Conservation (phyloP, 169 alveolate genomes). For the Plasmodium ovale region DNA sequence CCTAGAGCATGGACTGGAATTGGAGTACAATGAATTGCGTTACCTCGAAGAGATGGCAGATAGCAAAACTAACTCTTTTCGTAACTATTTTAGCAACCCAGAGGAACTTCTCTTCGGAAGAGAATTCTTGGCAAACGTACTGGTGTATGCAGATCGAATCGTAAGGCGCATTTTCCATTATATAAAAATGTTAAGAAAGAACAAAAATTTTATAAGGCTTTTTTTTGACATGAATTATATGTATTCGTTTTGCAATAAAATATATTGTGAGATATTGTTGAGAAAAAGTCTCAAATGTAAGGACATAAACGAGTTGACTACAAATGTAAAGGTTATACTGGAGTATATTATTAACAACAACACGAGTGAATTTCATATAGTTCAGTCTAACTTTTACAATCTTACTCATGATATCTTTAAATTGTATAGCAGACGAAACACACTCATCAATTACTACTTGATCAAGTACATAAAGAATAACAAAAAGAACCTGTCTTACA, state of each 20-base stretch:
- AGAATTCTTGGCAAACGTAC: constrained; percentile 1
- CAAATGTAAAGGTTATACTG: constrained; percentile 39
- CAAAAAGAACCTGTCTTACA: constrained; percentile 35
- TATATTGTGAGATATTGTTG: constrained; percentile 18
- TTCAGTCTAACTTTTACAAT: constrained; percentile 42
- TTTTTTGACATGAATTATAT: constrained; percentile 62
- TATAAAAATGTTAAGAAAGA: constrained; percentile 41
- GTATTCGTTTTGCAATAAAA: constrained; percentile 46
- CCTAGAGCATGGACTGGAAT: no score
- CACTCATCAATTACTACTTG: constrained; percentile 32
- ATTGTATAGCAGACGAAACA: constrained; percentile 24
- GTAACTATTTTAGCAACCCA: not conserved
- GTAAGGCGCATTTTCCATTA: constrained; percentile 34
- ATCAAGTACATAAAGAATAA: constrained; percentile 20
- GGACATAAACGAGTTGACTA: constrained; percentile 21
- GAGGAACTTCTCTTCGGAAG: constrained; percentile 24
- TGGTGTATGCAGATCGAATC: not conserved
- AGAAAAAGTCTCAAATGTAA: constrained; percentile 19
- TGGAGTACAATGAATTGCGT: not conserved
- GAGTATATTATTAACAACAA: constrained; percentile 34
- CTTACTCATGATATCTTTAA: constrained; percentile 60
- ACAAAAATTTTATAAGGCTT: constrained; percentile 34
- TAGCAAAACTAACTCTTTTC: not conserved
- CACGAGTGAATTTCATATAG: constrained; percentile 37
- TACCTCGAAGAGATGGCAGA: not conserved